phyloP scores from a whole-genome alignment of 2,329 filamentous ascomycete genomes.

The Fusarium siculi region DNA sequence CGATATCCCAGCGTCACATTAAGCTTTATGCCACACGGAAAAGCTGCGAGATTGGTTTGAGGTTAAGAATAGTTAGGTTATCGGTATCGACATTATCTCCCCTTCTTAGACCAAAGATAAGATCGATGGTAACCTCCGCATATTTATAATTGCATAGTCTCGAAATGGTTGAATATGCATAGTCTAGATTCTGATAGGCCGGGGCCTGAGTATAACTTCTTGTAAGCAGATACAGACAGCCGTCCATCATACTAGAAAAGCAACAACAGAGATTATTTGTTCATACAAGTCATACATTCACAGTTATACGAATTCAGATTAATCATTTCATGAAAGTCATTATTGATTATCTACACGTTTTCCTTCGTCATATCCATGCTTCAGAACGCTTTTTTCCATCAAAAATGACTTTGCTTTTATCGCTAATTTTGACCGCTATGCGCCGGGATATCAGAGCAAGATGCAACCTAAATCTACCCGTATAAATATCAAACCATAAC shows the following conservation, averaged over 20 bases:
- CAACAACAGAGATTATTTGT: background rate
- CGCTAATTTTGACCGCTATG: conserved; percentile 42
- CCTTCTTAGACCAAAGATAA: background rate
- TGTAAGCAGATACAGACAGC: background rate
- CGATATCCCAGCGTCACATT: background rate
- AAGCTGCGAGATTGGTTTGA: background rate
- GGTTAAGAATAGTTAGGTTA: conserved; percentile 3
- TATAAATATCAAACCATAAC: conserved; percentile 9
- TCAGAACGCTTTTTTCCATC: conserved; percentile 40
- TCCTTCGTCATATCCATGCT: conserved; percentile 37
- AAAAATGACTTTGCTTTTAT: conserved; percentile 45
- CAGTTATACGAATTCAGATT: background rate
- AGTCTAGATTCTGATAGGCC: conserved; percentile 16
- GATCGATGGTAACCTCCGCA: background rate
- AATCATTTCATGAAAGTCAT: conserved; percentile 30
- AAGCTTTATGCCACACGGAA: conserved; percentile 4
- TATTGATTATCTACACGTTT: conserved; percentile 39
- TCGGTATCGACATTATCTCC: conserved; percentile 12
- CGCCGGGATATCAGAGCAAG: conserved; percentile 43
- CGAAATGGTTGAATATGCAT: background rate
- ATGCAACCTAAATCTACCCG: conserved; percentile 35
- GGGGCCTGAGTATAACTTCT: background rate
- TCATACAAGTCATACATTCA: background rate
- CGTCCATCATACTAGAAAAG: background rate
- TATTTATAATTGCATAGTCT: conserved; percentile 3